Base-by-base conservation (phyloP, 83 land plant genomes). In the Picea abies region DNA sequence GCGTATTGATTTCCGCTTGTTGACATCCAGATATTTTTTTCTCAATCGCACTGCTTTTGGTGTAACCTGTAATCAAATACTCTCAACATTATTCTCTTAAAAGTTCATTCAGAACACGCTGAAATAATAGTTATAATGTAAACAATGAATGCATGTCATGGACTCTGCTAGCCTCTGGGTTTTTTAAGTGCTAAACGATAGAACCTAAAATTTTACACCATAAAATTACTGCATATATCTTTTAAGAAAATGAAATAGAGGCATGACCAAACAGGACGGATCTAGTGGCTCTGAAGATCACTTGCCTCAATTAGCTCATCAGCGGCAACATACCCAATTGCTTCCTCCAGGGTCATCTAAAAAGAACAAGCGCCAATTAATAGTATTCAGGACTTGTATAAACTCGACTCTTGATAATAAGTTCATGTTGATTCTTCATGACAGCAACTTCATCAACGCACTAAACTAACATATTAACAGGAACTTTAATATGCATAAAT, bases 261-360 rank as follows among this genome's bases (percentile, higher is more conserved):
- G 29, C 58, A 70, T 19, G 64, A 23, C 39, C 32, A 65, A 16
- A 62, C 32, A 81, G 5, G 56, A 52, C 56, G 10, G 56, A 10
- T 12, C 2, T 72, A 8, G 8, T 80, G 41, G 44, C 22, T 19
- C n/a, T 78, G 3, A n/a, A 49, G 17, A 77, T 10, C 37, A 76
- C 82, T 82, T 83, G 87, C 99, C 93, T 98, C 99, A 78, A 98
- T 98, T n/a, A 98, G 94, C 84, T 98, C 99, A 91, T 96, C 99
- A 39, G 91, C 83, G 26, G 94, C 99, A 60, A 98, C 99, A 85
- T 98, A 98, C n/a, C 99, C 99, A 49, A 98, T 98, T 44, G 99
- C 99, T 89, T 98, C 99, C 89, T 98, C 99, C 71, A 98, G 86
- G 63, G 94, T 87, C 86, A 96, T 94, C 99, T 96, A 93, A 79